Conservation (phyloP, 768 basidiomycete species). For the Boletus patriciae region DNA sequence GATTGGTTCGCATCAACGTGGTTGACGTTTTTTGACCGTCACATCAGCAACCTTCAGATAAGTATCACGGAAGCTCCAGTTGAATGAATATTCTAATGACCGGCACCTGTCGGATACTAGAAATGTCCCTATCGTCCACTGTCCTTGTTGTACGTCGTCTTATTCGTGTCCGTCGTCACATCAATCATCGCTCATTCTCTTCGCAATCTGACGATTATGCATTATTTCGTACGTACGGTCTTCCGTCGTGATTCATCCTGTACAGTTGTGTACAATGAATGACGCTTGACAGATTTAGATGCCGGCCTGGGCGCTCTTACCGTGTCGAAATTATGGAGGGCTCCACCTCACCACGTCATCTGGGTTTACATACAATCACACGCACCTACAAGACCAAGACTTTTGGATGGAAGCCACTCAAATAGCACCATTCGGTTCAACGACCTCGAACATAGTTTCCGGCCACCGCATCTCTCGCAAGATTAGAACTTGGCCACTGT, state of each 20-base stretch:
- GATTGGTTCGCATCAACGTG: background rate
- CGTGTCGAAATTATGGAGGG: background rate
- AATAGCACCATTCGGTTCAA: slow-evolving; percentile 2
- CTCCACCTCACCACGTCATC: background rate
- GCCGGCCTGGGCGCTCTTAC: background rate
- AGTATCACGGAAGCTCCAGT: too few relatives aligned
- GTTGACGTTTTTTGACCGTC: background rate
- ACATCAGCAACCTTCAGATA: background rate
- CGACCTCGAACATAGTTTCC: background rate
- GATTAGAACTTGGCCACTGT: background rate
- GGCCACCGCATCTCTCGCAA: background rate
- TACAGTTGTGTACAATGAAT: slow-evolving; percentile 6
- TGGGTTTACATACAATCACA: background rate
- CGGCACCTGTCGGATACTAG: background rate
- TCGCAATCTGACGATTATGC: slow-evolving; percentile 6
- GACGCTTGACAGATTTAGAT: background rate
- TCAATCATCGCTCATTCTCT: slow-evolving; percentile 2
- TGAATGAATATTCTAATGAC: background rate
- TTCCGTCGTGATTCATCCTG: background rate
- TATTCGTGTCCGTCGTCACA: background rate
- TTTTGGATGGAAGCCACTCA: background rate
- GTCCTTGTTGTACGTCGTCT: background rate
- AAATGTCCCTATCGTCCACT: background rate
- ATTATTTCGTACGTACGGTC: slow-evolving; percentile 3
- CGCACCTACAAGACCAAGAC: background rate